These are phyloP conservation scores for Nidularia sp. DNA, from an alignment of 768 basidiomycete species.

Conservation along the genomic window DNA sequence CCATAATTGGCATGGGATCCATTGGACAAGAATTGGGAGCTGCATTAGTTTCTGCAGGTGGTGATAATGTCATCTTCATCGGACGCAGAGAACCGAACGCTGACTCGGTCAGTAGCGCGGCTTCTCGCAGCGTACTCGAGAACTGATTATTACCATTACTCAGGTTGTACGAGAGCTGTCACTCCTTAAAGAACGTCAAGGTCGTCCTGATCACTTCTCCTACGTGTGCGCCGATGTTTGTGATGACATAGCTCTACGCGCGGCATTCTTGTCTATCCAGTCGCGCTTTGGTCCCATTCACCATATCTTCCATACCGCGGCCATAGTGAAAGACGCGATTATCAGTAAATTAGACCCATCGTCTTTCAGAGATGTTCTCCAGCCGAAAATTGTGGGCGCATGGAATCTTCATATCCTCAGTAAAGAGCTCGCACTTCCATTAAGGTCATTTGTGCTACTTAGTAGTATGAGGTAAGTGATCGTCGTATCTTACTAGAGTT, in stretches of 20 bases:
- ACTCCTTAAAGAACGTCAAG: constrained; percentile 7
- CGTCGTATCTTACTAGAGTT: neutral
- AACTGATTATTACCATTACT: neutral
- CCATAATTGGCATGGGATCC: constrained; percentile 26
- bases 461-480: constrained; percentile 23
- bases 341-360: constrained; percentile 13
- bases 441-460: constrained; percentile 25
- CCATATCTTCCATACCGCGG: constrained; percentile 23
- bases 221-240: constrained; percentile 23
- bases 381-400: constrained; percentile 21
- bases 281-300: constrained; percentile 14
- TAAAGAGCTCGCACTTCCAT: constrained; percentile 16
- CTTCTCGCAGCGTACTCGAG: neutral
- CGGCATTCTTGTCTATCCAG: constrained; percentile 14
- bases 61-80: constrained; percentile 19
- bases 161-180: constrained; percentile 16
- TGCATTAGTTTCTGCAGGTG: constrained; percentile 14
- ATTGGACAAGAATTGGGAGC: constrained; percentile 20
- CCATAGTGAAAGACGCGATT: constrained; percentile 18
- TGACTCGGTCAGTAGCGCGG: constrained; percentile 9
- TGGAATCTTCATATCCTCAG: constrained; percentile 26
- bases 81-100: constrained; percentile 15
- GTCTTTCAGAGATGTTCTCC: constrained; percentile 18
- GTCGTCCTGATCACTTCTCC: constrained; percentile 5
- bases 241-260: constrained; percentile 14